Evolutionary conservation across 768 basidiomycete genomes (phyloP).

Genomic region (Suillus alpinus): DNA sequence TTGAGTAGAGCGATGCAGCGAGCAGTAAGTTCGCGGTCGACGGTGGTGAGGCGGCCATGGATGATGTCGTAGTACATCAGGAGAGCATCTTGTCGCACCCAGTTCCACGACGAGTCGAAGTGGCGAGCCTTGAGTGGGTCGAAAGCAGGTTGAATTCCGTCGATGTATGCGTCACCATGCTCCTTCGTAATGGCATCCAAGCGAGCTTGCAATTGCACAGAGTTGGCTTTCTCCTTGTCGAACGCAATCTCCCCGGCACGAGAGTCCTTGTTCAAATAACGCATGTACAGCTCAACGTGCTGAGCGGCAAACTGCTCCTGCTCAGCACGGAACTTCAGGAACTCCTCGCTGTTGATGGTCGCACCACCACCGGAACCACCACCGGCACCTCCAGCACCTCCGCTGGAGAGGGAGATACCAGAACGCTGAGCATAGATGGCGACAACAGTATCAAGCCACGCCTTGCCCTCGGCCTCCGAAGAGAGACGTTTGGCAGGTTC

Average conservation of each 20-base stretch:
- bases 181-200: constrained; percentile 88
- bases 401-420: constrained; percentile 79
- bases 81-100: constrained; percentile 96
- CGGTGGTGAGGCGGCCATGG: constrained; percentile 88
- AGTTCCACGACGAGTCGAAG: constrained; percentile 99
- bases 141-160: constrained; percentile 93
- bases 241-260: constrained; percentile 88
- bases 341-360: constrained; percentile 96
- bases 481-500: constrained; percentile 93
- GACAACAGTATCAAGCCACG: constrained; percentile 88
- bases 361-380: constrained; percentile 69
- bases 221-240: constrained; percentile 80
- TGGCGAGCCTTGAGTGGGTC: constrained; percentile 94
- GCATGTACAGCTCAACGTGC: constrained; percentile 95
- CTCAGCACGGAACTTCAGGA: constrained; percentile 92
- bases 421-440: constrained; percentile 83
- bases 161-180: constrained; percentile 91
- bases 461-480: constrained; percentile 88
- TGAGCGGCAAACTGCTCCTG: constrained; percentile 90
- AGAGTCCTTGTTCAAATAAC: constrained; percentile 91
- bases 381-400: constrained; percentile 57
- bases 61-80: constrained; percentile 99
- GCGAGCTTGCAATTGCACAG: constrained; percentile 70
- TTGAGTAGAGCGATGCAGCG: constrained; percentile 98
- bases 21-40: constrained; percentile 95